Base-by-base conservation (phyloP, 306 rosid genomes). In the Oxytropis ochrocephala region DNA sequence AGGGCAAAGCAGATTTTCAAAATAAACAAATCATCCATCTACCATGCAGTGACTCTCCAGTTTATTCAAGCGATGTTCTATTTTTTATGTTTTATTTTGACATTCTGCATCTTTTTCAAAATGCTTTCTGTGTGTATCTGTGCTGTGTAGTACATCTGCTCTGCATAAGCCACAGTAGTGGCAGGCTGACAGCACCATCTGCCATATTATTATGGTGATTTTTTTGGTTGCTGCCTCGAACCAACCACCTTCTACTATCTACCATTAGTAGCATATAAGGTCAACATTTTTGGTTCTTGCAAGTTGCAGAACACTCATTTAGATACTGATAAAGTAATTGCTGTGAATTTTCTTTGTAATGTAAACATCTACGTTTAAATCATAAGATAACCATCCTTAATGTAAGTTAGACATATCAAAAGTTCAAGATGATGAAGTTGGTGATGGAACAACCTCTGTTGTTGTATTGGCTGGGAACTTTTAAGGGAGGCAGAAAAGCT, bases 341-440 rank as follows among this genome's bases (percentile, higher is more conserved):
- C 5, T 53, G 11, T 32, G 36, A 42, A 9, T 19, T 36, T 73
- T 68, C 8, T 67, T 70, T 33, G 35, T 11, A 43, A 67, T 52
- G 8, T 17, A 32, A 63, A 9, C 14, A 51, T 69, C 12, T 51
- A 29, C 38, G 49, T 69, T 14, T 49, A 46, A 54, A 5, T 30
- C 12, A 10, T 52, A 27, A 66, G 42, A 39, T 56, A 36, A 48
- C 32, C 24, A 61, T 85, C 89, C 90, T 88, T 88, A 81, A 90
- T 69, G 46, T 54, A 74, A 44, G 58, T 72, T 54, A 90, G 99
- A 95, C 74, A 89, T 95, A 74, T 95, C 97, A 64, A 95, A 95
- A 89, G 99, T 91, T 72, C 99, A 95, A 87, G 99, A 95, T 73
- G 99, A 95, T 77, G 99, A 95, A 80, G 99, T 95, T 81, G 99